These are phyloP conservation scores for Baorangia bicolor DNA, from an alignment of 768 basidiomycete species.

Conservation along the genomic window DNA sequence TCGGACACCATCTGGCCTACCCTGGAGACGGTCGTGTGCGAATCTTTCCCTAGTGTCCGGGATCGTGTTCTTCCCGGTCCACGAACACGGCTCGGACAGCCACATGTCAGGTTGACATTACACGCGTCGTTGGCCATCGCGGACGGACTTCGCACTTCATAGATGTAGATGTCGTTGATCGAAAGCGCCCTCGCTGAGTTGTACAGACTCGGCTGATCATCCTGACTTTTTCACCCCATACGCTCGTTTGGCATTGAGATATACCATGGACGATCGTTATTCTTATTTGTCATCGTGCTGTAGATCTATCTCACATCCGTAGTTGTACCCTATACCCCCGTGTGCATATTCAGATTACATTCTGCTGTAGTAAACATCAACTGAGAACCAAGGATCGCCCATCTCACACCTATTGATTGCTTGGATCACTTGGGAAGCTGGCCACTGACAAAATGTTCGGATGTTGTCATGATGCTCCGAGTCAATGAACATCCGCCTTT, in stretches of 20 bases:
- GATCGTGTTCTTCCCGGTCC: slow-evolving; percentile 39
- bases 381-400: neutral
- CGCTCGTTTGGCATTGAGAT: slow-evolving; percentile 17
- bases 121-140: slow-evolving; percentile 6
- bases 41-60: slow-evolving; percentile 53
- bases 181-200: no score
- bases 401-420: neutral
- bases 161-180: no score
- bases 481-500: neutral
- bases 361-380: slow-evolving; percentile 5
- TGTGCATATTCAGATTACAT: slow-evolving; percentile 5
- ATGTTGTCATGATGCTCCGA: neutral
- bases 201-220: neutral
- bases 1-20: slow-evolving; percentile 84
- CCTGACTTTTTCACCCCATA: neutral
- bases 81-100: slow-evolving; percentile 18
- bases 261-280: neutral
- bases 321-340: slow-evolving; percentile 8
- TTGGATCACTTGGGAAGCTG: neutral
- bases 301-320: slow-evolving; percentile 18
- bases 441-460: neutral
- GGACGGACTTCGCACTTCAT: slow-evolving; percentile 12
- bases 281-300: slow-evolving; percentile 16
- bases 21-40: slow-evolving; percentile 59
- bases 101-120: slow-evolving; percentile 15